Evolutionary conservation across 805 yeast genomes (phyloP).

Genomic region (Ogataea saltuana): DNA sequence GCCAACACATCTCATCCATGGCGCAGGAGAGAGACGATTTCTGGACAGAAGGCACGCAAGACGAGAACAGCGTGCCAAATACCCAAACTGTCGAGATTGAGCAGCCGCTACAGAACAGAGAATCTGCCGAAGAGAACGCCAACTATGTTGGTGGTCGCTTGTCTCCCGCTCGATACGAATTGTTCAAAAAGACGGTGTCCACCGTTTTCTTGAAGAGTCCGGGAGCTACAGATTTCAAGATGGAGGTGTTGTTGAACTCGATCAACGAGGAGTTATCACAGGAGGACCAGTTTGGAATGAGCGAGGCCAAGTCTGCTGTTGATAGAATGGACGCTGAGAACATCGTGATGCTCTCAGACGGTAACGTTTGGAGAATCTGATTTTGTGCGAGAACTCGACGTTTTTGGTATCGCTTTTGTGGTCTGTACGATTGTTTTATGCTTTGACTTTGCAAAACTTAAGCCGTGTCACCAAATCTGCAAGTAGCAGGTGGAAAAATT

Average conservation of each 20-base stretch:
- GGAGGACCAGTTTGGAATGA: slow-evolving; percentile 47
- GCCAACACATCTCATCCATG: slow-evolving; percentile 18
- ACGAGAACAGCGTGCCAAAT: too few relatives aligned
- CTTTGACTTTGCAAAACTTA: not conserved
- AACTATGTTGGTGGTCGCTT: slow-evolving; percentile 36
- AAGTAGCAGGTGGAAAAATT: slow-evolving; percentile 1
- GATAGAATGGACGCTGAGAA: slow-evolving; percentile 44
- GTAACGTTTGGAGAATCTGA: slow-evolving; percentile 47
- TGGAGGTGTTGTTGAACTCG: slow-evolving; percentile 25
- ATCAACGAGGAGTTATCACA: slow-evolving; percentile 36
- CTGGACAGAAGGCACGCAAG: not conserved
- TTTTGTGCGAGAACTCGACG: not conserved
- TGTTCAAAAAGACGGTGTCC: slow-evolving; percentile 49
- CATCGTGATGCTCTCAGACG: slow-evolving; percentile 49
- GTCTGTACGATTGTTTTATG: not conserved
- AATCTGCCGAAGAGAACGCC: slow-evolving; percentile 18
- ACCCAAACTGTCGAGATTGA: slow-evolving; percentile 1
- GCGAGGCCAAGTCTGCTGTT: slow-evolving; percentile 47
- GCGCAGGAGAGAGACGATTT: slow-evolving; percentile 9
- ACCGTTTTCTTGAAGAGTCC: slow-evolving; percentile 41
- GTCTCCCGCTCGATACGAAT: slow-evolving; percentile 51
- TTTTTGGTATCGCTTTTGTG: not conserved
- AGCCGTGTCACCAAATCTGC: too few relatives aligned
- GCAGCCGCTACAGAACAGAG: slow-evolving; percentile 20
- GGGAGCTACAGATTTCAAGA: slow-evolving; percentile 38